Evolutionary conservation across 176 grass and related monocot genomes (phyloP).

Genomic region (Cenchrus fungigraminus): DNA sequence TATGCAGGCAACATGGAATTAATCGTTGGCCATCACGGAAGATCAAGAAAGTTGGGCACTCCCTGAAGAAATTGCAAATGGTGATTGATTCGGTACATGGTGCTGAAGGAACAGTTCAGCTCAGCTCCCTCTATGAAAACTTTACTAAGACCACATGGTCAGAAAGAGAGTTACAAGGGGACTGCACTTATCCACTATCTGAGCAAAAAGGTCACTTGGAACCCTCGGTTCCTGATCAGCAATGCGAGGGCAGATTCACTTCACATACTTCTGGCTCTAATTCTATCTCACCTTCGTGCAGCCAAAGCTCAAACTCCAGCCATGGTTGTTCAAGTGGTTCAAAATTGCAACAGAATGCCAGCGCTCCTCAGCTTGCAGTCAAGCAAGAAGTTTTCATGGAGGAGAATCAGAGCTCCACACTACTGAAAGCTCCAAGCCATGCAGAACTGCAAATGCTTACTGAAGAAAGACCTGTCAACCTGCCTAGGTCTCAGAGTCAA

Average conservation of each 20-base stretch:
- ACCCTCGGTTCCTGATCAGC: constrained; percentile 44
- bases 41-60: constrained; percentile 96
- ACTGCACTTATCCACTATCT: constrained; percentile 39
- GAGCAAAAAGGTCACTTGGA: constrained; percentile 59
- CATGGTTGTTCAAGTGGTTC: constrained; percentile 60
- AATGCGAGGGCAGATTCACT: constrained; percentile 53
- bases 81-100: constrained; percentile 92
- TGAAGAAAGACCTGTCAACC: constrained; percentile 45
- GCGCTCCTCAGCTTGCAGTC: constrained; percentile 40
- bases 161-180: constrained; percentile 53
- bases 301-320: constrained; percentile 83
- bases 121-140: constrained; percentile 89
- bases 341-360: constrained; percentile 50
- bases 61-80: constrained; percentile 91
- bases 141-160: constrained; percentile 81
- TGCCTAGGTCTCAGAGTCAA: constrained; percentile 46
- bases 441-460: constrained; percentile 33
- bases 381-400: constrained; percentile 64
- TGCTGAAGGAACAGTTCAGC: constrained; percentile 67
- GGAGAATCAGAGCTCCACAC: constrained; percentile 57
- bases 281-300: constrained; percentile 69
- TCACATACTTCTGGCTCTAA: constrained; percentile 67
- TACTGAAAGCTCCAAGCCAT: constrained; percentile 34
- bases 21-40: constrained; percentile 95
- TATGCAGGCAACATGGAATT: constrained; percentile 95